Evolutionary conservation across 257 asterid genomes (phyloP).

Genomic region (Euphrasia confusa): DNA sequence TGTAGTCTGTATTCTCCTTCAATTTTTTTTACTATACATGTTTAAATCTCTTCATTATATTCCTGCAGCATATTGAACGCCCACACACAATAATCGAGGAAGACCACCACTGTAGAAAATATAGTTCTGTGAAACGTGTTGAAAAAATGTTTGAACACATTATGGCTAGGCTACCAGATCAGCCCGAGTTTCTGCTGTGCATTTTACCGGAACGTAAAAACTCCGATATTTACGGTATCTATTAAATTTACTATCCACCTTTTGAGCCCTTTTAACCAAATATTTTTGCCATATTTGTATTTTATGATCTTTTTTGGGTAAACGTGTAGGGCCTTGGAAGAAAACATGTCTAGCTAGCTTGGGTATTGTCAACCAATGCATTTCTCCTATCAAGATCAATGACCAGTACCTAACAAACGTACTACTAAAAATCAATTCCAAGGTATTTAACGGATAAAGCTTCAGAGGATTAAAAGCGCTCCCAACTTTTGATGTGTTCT

Average conservation of each 20-base stretch:
- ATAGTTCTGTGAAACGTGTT: conserved; percentile 66
- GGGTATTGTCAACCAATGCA: conserved; percentile 82
- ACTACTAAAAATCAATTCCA: conserved; percentile 88
- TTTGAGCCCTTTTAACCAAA: conserved; percentile 15
- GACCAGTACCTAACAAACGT: conserved; percentile 79
- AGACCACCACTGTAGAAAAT: conserved; percentile 52
- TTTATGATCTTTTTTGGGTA: conserved; percentile 24
- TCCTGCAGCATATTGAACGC: conserved; percentile 67
- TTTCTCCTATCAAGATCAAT: conserved; percentile 64
- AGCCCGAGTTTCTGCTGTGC: conserved; percentile 80
- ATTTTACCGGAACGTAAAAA: conserved; percentile 80
- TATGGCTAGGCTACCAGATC: conserved; percentile 53
- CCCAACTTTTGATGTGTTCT: conserved; percentile 17
- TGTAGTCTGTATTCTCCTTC: conserved; percentile 2
- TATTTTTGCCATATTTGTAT: conserved; percentile 11
- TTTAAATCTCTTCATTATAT: conserved; percentile 22
- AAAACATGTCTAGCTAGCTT: conserved; percentile 58
- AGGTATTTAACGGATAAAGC: conserved; percentile 43
- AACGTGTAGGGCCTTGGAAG: conserved; percentile 88
- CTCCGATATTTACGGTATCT: conserved; percentile 72
- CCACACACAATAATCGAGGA: conserved; percentile 85
- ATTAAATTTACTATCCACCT: conserved; percentile 18
- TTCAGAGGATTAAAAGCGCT: conserved; percentile 16
- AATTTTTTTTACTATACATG: conserved; percentile 9
- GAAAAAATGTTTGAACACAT: conserved; percentile 81